Evolutionary conservation across 495 filamentous ascomycete species (phyloP).

Genomic region (Penicillium tannophilum): DNA sequence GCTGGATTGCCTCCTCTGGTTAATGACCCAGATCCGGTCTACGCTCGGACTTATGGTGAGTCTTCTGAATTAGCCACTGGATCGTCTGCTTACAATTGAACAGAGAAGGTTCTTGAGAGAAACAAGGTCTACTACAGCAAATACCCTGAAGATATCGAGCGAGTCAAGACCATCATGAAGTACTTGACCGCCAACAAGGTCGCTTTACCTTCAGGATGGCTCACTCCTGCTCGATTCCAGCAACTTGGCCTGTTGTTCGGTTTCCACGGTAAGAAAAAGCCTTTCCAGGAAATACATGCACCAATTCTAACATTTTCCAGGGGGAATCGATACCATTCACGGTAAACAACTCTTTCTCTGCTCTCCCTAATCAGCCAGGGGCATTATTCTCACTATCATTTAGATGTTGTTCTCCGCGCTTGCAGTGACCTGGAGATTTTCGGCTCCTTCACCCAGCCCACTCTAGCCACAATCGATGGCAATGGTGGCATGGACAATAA

Average conservation of each 20-base stretch:
- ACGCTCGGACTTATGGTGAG: constrained; percentile 64
- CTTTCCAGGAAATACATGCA: not conserved
- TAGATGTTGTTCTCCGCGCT: constrained; percentile 68
- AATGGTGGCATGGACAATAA: constrained; percentile 68
- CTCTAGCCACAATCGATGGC: constrained; percentile 66
- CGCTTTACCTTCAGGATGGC: constrained; percentile 61
- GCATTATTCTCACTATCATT: not conserved
- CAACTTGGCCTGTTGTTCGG: constrained; percentile 78
- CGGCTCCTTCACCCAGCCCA: constrained; percentile 69
- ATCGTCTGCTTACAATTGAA: constrained; percentile 12
- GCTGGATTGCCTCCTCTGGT: constrained; percentile 82
- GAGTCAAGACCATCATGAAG: constrained; percentile 65
- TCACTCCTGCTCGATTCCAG: constrained; percentile 72
- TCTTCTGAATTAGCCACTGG: not conserved
- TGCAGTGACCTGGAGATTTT: constrained; percentile 71
- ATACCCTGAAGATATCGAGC: constrained; percentile 77
- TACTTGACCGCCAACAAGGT: constrained; percentile 62
- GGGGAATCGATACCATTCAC: constrained; percentile 70
- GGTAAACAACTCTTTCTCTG: constrained; percentile 30
- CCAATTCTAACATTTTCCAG: constrained; percentile 32
- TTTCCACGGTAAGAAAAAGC: constrained; percentile 59
- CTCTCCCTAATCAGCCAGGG: not conserved
- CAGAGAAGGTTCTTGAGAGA: constrained; percentile 60
- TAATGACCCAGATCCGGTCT: constrained; percentile 72
- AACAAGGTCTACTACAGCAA: constrained; percentile 83